A percentile compares a stretch with the other conserved stretches of the same genome.
phyloP scores from a whole-genome alignment of 1,284 basidiomycete species.

The Erythrobasidium hasegawianum region DNA sequence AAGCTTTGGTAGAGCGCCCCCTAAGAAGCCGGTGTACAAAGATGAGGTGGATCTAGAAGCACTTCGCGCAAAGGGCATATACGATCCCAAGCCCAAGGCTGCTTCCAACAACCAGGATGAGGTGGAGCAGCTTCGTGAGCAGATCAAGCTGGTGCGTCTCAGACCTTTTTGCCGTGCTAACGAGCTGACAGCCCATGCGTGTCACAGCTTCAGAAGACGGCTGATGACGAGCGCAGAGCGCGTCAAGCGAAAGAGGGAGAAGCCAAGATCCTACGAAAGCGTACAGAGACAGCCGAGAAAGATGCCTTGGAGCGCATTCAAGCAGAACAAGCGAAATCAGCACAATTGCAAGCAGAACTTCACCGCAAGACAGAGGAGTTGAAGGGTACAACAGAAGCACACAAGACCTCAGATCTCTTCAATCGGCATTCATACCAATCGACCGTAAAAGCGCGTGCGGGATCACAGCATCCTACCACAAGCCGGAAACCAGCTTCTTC shows the following conservation, averaged over 20 bases:
- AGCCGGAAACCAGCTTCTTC: background rate
- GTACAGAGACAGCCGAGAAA: background rate
- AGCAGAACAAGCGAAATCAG: slow-evolving; percentile 2
- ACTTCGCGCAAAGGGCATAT: background rate
- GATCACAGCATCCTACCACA: background rate
- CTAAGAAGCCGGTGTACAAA: background rate
- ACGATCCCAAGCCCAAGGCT: background rate
- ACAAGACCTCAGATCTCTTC: slow-evolving; percentile 11
- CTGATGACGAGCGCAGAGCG: slow-evolving; percentile 7
- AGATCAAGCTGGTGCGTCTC: background rate
- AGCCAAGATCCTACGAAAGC: slow-evolving; percentile 7
- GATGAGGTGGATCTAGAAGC: background rate
- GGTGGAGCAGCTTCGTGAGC: background rate
- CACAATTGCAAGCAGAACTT: slow-evolving; percentile 13
- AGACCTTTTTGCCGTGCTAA: background rate
- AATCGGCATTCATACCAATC: slow-evolving; percentile 21
- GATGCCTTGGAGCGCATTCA: slow-evolving; percentile 7
- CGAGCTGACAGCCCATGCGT: background rate
- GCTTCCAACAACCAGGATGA: background rate
- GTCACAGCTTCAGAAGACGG: slow-evolving; percentile 14
- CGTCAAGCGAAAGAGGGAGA: slow-evolving; percentile 16
- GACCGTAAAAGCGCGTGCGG: slow-evolving; percentile 2
- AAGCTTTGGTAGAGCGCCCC: background rate
- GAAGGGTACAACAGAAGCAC: background rate
- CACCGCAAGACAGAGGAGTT: background rate